Evolutionary conservation across 192 early-diverging fungal genomes (phyloP).

Genomic region (Lobosporangium transversale): DNA sequence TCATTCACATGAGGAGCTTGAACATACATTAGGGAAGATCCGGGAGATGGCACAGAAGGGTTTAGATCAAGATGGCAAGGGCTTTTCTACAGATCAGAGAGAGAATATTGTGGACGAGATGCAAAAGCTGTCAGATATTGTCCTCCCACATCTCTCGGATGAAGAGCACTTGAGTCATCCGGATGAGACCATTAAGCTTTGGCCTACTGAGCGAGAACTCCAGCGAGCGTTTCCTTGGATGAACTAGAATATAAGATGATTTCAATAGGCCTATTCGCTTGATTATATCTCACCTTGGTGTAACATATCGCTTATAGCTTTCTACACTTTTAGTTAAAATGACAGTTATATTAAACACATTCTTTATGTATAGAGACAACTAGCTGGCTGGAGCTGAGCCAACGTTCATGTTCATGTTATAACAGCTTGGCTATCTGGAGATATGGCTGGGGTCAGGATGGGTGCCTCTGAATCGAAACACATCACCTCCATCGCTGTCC

Average conservation of each 20-base stretch:
- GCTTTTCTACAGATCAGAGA: slow-evolving; percentile 26
- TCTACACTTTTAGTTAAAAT: neutral
- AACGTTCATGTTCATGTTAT: too few relatives aligned
- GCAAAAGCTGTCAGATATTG: slow-evolving; percentile 44
- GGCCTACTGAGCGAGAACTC: slow-evolving; percentile 42
- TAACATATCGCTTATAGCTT: too few relatives aligned
- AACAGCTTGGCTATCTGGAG: too few relatives aligned
- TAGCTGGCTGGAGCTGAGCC: too few relatives aligned
- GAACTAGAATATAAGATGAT: too few relatives aligned
- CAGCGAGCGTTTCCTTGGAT: slow-evolving; percentile 48
- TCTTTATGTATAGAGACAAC: too few relatives aligned
- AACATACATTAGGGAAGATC: slow-evolving; percentile 28
- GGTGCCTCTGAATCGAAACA: slow-evolving; percentile 67
- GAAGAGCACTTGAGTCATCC: slow-evolving; percentile 37
- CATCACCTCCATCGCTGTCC: slow-evolving; percentile 77
- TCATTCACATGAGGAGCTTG: slow-evolving; percentile 32
- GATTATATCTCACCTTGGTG: too few relatives aligned
- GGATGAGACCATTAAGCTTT: slow-evolving; percentile 34
- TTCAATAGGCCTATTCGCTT: too few relatives aligned
- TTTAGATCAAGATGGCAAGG: slow-evolving; percentile 33
- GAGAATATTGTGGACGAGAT: slow-evolving; percentile 17
- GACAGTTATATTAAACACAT: too few relatives aligned
- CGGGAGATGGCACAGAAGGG: slow-evolving; percentile 41
- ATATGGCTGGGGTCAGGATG: too few relatives aligned
- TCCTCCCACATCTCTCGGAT: slow-evolving; percentile 40